phyloP scores from a whole-genome alignment of 2,329 filamentous ascomycete species.

The Aspergillus arachidicola region DNA sequence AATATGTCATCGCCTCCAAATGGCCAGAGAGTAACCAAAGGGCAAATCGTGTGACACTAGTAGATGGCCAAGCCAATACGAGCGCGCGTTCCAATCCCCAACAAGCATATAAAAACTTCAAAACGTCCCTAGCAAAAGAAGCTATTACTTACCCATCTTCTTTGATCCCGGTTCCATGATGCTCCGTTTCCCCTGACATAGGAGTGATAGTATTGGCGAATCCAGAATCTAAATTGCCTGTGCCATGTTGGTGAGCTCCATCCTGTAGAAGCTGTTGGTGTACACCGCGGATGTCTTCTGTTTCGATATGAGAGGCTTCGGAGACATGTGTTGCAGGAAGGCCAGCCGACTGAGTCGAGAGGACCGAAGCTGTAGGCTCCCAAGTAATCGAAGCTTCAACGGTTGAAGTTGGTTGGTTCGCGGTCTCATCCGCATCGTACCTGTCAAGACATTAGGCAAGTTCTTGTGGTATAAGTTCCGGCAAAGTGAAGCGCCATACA shows the following conservation, averaged over 20 bases:
- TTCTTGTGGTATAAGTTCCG: not conserved
- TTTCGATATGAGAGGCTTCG: constrained; percentile 32
- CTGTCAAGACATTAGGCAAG: constrained; percentile 42
- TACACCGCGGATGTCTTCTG: constrained; percentile 23
- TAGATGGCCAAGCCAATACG: not conserved
- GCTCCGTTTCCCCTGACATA: constrained; percentile 34
- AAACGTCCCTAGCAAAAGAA: not conserved
- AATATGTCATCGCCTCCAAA: not conserved
- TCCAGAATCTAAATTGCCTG: constrained; percentile 28
- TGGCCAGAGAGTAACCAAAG: not conserved
- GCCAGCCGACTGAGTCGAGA: constrained; percentile 32
- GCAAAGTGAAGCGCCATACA: constrained; percentile 61
- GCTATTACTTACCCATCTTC: constrained; percentile 82
- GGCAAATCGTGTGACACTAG: not conserved
- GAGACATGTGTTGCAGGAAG: constrained; percentile 37
- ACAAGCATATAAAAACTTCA: not conserved
- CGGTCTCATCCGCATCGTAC: constrained; percentile 68
- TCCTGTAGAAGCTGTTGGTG: constrained; percentile 28
- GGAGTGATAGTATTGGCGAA: constrained; percentile 22
- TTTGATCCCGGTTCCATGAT: constrained; percentile 63
- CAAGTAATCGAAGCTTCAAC: constrained; percentile 41
- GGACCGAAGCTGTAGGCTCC: constrained; percentile 37
- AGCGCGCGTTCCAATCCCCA: not conserved
- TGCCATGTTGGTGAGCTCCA: constrained; percentile 28
- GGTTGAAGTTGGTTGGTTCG: constrained; percentile 34